phyloP scores from a whole-genome alignment of 371 early-diverging fungal species.

The Mortierella polycephala region DNA sequence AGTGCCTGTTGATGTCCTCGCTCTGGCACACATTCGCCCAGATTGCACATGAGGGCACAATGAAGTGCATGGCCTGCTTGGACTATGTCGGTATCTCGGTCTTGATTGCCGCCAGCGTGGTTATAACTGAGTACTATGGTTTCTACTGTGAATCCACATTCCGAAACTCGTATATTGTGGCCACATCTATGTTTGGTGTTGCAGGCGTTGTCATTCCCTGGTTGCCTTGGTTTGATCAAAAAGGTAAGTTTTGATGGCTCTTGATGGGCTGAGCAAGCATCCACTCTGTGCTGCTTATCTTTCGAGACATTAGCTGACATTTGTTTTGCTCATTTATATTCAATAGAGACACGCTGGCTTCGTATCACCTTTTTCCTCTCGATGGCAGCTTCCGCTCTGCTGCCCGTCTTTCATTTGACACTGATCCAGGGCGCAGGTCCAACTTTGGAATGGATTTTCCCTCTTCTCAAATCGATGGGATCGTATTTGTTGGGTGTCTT shows the following conservation, averaged over 20 bases:
- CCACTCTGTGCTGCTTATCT: background rate
- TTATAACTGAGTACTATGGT: conserved; percentile 72
- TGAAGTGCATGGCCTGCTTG: conserved; percentile 71
- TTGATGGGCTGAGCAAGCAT: no score
- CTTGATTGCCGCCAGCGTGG: conserved; percentile 71
- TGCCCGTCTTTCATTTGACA: conserved; percentile 68
- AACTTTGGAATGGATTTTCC: conserved; percentile 60
- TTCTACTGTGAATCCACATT: conserved; percentile 67
- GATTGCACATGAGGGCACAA: conserved; percentile 62
- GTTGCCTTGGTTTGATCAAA: conserved; percentile 58
- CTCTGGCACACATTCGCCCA: conserved; percentile 73
- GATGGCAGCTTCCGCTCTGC: conserved; percentile 68
- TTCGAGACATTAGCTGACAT: background rate
- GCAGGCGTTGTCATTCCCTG: conserved; percentile 66
- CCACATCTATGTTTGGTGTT: conserved; percentile 65
- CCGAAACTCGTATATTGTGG: conserved; percentile 61
- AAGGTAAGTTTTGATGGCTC: conserved; percentile 31
- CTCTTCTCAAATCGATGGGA: conserved; percentile 60
- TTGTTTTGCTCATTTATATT: conserved; percentile 2
- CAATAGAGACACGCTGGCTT: conserved; percentile 55
- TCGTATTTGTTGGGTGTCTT: conserved; percentile 69
- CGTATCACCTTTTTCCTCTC: conserved; percentile 71
- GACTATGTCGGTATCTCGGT: conserved; percentile 80
- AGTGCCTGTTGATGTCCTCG: conserved; percentile 74
- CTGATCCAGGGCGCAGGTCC: conserved; percentile 57